Evolutionary conservation across 768 basidiomycete species (phyloP).

Genomic region (Trametes cinnabarina): DNA sequence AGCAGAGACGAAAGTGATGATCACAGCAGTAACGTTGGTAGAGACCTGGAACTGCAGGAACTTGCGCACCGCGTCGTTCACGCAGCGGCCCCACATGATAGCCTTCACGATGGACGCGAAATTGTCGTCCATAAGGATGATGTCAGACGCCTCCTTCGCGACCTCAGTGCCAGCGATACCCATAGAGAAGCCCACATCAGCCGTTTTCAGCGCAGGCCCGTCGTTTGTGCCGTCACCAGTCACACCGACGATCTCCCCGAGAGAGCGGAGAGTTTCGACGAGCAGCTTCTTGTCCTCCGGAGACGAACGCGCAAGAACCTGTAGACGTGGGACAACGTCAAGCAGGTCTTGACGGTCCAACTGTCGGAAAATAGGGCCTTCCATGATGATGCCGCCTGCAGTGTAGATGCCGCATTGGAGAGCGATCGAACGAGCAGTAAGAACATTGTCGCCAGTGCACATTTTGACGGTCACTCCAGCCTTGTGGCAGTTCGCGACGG

Average conservation of each 20-base stretch:
- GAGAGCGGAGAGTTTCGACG: constrained; percentile 80
- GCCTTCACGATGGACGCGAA: constrained; percentile 96
- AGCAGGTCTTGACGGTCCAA: constrained; percentile 67
- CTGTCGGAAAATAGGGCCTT: constrained; percentile 89
- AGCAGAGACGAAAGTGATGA: constrained; percentile 90
- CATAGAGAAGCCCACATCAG: constrained; percentile 97
- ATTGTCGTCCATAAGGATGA: constrained; percentile 97
- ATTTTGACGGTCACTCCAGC: constrained; percentile 96
- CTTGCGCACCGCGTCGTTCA: constrained; percentile 96
- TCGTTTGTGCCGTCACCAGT: constrained; percentile 99
- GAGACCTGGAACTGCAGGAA: constrained; percentile 96
- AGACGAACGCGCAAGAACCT: constrained; percentile 95
- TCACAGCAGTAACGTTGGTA: constrained; percentile 92
- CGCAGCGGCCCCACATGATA: constrained; percentile 98
- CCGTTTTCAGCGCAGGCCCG: constrained; percentile 92
- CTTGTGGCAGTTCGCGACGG: constrained; percentile 80
- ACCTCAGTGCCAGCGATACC: constrained; percentile 96
- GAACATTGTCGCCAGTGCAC: constrained; percentile 97
- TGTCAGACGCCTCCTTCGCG: constrained; percentile 98
- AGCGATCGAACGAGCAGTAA: constrained; percentile 95
- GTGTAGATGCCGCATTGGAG: constrained; percentile 95
- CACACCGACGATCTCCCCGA: constrained; percentile 91
- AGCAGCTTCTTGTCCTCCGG: constrained; percentile 96
- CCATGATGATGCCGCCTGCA: constrained; percentile 94
- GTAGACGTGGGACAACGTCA: constrained; percentile 86